These are phyloP conservation scores for Cyclotella sp. DNA, from an alignment of 108 stramenopile genomes.

Conservation along the genomic window DNA sequence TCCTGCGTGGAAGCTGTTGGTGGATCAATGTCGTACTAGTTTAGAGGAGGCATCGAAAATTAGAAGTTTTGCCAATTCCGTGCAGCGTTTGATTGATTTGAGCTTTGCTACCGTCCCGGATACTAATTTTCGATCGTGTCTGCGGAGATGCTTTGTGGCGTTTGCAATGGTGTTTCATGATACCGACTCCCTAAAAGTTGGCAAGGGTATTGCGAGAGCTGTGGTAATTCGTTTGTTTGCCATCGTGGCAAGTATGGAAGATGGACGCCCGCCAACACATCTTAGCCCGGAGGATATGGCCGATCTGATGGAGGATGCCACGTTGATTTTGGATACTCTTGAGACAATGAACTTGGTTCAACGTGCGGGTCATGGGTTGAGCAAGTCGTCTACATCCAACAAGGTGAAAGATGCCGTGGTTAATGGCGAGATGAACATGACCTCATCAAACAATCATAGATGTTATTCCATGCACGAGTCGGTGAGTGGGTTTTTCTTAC, in stretches of 20 bases:
- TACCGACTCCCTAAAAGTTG: slow-evolving; percentile 80
- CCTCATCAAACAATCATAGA: slow-evolving; percentile 35
- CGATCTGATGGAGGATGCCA: slow-evolving; percentile 46
- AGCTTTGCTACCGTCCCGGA: slow-evolving; percentile 79
- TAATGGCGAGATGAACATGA: slow-evolving; percentile 12
- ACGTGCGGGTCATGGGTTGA: slow-evolving; percentile 72
- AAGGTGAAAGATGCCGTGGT: slow-evolving; percentile 30
- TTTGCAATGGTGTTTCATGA: slow-evolving; percentile 87
- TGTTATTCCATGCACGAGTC: slow-evolving; percentile 85
- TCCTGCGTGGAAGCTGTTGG: slow-evolving; percentile 77
- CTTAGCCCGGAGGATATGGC: slow-evolving; percentile 31
- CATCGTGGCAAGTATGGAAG: slow-evolving; percentile 62
- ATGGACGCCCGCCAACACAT: slow-evolving; percentile 16
- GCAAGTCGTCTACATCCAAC: slow-evolving; percentile 40
- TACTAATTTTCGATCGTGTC: slow-evolving; percentile 56
- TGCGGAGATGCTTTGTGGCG: slow-evolving; percentile 82
- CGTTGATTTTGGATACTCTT: slow-evolving; percentile 63
- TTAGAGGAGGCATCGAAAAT: slow-evolving; percentile 86
- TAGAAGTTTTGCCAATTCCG: slow-evolving; percentile 85
- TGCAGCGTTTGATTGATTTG: slow-evolving; percentile 77
- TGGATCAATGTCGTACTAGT: slow-evolving; percentile 78
- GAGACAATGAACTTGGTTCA: slow-evolving; percentile 86
- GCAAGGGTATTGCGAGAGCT: slow-evolving; percentile 80
- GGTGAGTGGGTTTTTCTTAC: slow-evolving; percentile 18
- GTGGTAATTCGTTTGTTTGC: slow-evolving; percentile 77